These are phyloP conservation scores for Nicotiana sylvestris DNA, from an alignment of 257 asterid genomes.

Conservation along the genomic window DNA sequence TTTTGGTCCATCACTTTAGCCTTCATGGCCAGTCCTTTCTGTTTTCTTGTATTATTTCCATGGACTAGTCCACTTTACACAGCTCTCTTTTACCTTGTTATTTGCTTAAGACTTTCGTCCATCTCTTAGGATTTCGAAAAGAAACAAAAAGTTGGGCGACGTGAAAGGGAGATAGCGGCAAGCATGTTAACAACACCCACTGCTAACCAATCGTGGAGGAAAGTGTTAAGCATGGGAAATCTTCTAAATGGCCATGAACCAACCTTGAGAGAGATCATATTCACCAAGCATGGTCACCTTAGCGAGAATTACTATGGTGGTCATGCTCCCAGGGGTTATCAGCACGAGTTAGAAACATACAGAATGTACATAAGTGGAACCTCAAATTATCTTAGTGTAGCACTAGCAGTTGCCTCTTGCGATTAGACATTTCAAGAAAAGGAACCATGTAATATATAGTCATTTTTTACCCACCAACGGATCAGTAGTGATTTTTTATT, in stretches of 20 bases:
- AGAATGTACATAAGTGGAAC: slow-evolving; percentile 85
- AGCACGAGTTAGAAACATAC: slow-evolving; percentile 69
- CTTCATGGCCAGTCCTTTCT: background rate
- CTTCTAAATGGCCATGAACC: slow-evolving; percentile 97
- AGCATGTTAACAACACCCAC: slow-evolving; percentile 79
- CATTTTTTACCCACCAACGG: background rate
- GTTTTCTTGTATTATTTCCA: too few species aligned
- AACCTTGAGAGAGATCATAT: slow-evolving; percentile 69
- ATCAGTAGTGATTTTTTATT: too few species aligned
- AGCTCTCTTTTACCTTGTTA: background rate
- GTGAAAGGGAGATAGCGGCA: slow-evolving; percentile 54
- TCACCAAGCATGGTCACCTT: slow-evolving; percentile 57
- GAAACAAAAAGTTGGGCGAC: slow-evolving; percentile 46
- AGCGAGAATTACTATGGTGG: slow-evolving; percentile 64
- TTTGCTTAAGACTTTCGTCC: background rate
- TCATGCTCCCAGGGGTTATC: slow-evolving; percentile 31
- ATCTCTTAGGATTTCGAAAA: slow-evolving; percentile 41
- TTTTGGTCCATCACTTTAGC: background rate
- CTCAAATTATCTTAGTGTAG: slow-evolving; percentile 86
- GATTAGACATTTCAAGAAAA: slow-evolving; percentile 35
- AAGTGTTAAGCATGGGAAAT: slow-evolving; percentile 92
- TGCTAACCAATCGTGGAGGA: slow-evolving; percentile 94
- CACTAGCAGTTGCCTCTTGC: slow-evolving; percentile 85
- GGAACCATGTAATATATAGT: background rate
- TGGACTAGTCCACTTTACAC: too few species aligned